Base-by-base conservation (phyloP, 441 rosid species). In the Syzygium malaccense region DNA sequence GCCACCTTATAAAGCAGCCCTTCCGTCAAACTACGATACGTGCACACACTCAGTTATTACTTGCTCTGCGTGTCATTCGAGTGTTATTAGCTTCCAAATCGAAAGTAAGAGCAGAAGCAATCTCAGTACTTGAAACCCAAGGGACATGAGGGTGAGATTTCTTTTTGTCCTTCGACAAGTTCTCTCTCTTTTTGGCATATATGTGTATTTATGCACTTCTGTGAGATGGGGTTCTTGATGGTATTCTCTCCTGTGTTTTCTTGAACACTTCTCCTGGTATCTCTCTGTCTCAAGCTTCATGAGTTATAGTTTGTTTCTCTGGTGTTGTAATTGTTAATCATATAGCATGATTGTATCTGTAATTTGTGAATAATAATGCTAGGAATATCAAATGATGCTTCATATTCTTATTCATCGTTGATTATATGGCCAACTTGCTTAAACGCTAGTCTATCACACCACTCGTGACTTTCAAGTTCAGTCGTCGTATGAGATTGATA, bases 1-100 rank as follows among this genome's bases (percentile, higher is more conserved):
- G 80, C 15, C 4, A 1, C 83, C 37, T 23, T 71, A 75, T 75
- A 75, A 37, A 23, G 83, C 83, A 41, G 4, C 8, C 51, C 4
- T 41, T 75, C 23, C n/a, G n/a, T 75, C 83, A 4, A 41, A 41
- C 45, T 25, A 12, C 48, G 15, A 33, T 68, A 19, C 2, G 23
- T 8, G 48, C 80, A 3, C 48, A 0, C 45, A 1, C 14, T 33
- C 48, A 1, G 41, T 68, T 71, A 11, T 25, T 3, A 3, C 49
- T 37, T 19, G 80, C 80, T 71, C 49, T 23, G 49, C 37, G 49
- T 20, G 49, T 71, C 80, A 25, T 71, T 10, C 49, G 80, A 71
- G 80, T 71, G 80, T 5, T 9, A 0, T 71, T 33, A 33, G 8
- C 49, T 71, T 37, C 49, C 80, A 71, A 71, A 37, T 71, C 49